Percentiles rank a stretch among this genome's conserved stretches.
Evolutionary conservation across 2,329 filamentous ascomycete genomes (phyloP).

Genomic region (Penicillium sclerotiorum): DNA sequence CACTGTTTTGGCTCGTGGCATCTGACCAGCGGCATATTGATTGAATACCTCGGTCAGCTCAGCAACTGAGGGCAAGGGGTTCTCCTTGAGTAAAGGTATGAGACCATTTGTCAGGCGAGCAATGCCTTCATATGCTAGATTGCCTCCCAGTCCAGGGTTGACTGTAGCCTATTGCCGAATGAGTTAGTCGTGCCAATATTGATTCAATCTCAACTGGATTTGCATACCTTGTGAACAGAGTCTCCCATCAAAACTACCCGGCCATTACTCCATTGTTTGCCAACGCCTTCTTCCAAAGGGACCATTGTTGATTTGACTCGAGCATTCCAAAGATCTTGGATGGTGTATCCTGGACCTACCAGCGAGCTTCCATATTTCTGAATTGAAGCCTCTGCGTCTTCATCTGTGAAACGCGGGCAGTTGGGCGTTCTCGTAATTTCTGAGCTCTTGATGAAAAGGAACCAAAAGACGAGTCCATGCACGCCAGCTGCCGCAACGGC

Average conservation of each 20-base stretch:
- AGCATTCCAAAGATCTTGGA: conserved; percentile 20
- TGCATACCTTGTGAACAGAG: conserved; percentile 20
- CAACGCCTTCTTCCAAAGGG: conserved; percentile 19
- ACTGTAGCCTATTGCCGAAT: conserved; percentile 18
- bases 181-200: background rate
- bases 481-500: conserved; percentile 13
- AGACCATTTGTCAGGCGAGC: conserved; percentile 39
- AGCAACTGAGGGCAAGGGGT: conserved; percentile 13
- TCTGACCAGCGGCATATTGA: conserved; percentile 22
- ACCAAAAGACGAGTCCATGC: conserved; percentile 22
- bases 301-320: conserved; percentile 17
- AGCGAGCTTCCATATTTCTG: conserved; percentile 8
- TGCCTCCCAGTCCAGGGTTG: conserved; percentile 40
- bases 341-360: conserved; percentile 24
- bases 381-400: conserved; percentile 16
- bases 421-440: conserved; percentile 12
- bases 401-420: conserved; percentile 14
- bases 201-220: conserved; percentile 4
- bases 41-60: conserved; percentile 19
- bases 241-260: conserved; percentile 23
- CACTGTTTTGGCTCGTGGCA: conserved; percentile 18
- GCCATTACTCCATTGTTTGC: conserved; percentile 17
- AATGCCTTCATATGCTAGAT: conserved; percentile 40
- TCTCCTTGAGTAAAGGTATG: conserved; percentile 15
- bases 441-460: conserved; percentile 17